Base-by-base conservation (phyloP, 768 basidiomycete species). In the Lentinula raphanica region DNA sequence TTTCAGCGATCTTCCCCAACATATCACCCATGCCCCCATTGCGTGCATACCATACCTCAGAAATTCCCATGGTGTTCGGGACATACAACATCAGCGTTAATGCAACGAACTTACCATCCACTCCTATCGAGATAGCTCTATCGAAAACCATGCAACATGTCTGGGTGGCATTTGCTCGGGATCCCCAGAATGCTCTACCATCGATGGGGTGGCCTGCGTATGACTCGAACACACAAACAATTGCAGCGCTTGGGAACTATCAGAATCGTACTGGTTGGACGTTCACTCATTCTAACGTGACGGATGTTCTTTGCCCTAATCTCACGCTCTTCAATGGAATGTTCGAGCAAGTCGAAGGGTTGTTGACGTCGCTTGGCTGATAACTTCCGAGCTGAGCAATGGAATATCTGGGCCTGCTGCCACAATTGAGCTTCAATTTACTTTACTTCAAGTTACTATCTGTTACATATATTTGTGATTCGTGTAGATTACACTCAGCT, bases 111-210 rank as follows among this genome's bases (percentile, higher is more conserved):
- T 59, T 63, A 32, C 64, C 63, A 19, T 68, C 65, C 11, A 54
- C 62, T 12, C 60, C 29, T 8, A 69, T 69, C 46, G 46, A 48
- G 53, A 66, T 70, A n/a, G 62, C 65, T n/a, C 64, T 77, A 36
- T 71, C 75, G 1, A 65, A 59, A 53, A 72, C 69, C 54, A 55
- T 76, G 1, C 75, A 76, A 59, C 60, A 63, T 5, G 74, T 73
- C 0, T 78, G 77, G 76, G 74, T 76, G 1, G 66, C 71, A 5
- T 78, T 78, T 54, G 75, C 76, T n/a, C 68, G 71, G n/a, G 66
- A 76, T 61, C 74, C 76, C 1, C 32, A 54, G 5, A 54, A 67
- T 11, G 74, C 73, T 1, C 58, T 75, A 51, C n/a, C 56, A 23
- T 38, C 63, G 31, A 60, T 60, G 39, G 69, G 69, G 7, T 71